A percentile compares a stretch with the other conserved stretches of the same genome.
Conservation (phyloP, 1,284 basidiomycete genomes). For the Cutaneotrichosporon spelunceum region DNA sequence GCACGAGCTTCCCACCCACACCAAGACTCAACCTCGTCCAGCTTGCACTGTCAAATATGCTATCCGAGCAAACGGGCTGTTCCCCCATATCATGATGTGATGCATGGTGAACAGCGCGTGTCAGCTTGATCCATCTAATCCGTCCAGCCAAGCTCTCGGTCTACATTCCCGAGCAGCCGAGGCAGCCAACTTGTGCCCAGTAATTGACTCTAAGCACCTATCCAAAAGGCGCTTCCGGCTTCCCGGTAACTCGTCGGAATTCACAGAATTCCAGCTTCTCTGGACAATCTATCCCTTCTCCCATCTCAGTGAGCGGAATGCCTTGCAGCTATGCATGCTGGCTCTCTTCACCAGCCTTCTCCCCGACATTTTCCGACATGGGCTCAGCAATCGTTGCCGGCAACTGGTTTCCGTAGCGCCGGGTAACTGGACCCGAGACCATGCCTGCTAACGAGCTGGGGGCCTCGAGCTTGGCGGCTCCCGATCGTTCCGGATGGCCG, state of each 20-base stretch:
- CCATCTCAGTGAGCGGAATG: neutral
- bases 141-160: neutral
- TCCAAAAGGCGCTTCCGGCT: neutral
- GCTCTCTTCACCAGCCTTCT: neutral
- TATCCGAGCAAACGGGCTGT: neutral
- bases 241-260: neutral
- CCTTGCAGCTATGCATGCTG: neutral
- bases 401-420: neutral
- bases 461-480: neutral
- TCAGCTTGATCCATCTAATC: neutral
- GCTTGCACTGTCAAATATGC: neutral
- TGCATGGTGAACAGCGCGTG: neutral
- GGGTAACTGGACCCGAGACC: neutral
- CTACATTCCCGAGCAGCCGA: neutral
- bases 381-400: neutral
- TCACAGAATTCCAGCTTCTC: neutral
- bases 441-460: neutral
- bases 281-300: neutral
- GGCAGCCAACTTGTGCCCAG: neutral
- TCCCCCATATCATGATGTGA: neutral
- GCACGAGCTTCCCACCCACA: neutral
- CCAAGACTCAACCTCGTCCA: neutral
- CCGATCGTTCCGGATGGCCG: neutral
- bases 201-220: too few species aligned
- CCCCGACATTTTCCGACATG: neutral